phyloP scores from a whole-genome alignment of 2,329 filamentous ascomycete species.

The Alternaria postmessia region DNA sequence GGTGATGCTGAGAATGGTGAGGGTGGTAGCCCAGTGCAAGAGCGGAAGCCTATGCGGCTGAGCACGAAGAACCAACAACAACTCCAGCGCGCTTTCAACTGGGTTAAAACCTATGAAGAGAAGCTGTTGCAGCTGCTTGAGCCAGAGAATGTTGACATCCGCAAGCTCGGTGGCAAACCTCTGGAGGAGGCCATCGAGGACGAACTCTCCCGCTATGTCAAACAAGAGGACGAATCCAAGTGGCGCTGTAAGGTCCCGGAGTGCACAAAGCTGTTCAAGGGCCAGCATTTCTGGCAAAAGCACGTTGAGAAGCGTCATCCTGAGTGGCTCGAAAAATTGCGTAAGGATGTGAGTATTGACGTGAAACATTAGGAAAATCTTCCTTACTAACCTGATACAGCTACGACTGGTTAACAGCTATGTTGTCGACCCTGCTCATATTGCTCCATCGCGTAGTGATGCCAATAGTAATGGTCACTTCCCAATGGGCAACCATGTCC shows the following conservation, averaged over 20 bases:
- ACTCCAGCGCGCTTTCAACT: slow-evolving; percentile 93
- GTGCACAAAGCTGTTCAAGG: slow-evolving; percentile 96
- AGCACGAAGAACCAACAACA: slow-evolving; percentile 86
- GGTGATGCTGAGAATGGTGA: slow-evolving; percentile 71
- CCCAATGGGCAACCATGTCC: slow-evolving; percentile 77
- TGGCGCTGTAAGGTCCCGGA: slow-evolving; percentile 96
- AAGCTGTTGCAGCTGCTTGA: slow-evolving; percentile 94
- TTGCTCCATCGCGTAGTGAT: slow-evolving; percentile 90
- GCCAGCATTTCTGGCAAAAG: slow-evolving; percentile 96
- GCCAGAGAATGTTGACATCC: slow-evolving; percentile 84
- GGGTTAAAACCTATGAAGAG: slow-evolving; percentile 98
- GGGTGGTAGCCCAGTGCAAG: slow-evolving; percentile 70
- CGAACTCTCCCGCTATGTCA: slow-evolving; percentile 85
- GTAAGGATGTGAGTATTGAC: slow-evolving; percentile 75
- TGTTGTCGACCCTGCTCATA: slow-evolving; percentile 91
- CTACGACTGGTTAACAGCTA: slow-evolving; percentile 92
- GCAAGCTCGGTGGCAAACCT: slow-evolving; percentile 88
- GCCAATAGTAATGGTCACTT: slow-evolving; percentile 97
- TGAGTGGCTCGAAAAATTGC: slow-evolving; percentile 83
- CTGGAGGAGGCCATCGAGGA: slow-evolving; percentile 87
- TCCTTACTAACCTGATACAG: slow-evolving; percentile 57
- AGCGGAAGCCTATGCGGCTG: slow-evolving; percentile 71
- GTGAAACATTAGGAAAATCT: not conserved
- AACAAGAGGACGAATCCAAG: slow-evolving; percentile 97
- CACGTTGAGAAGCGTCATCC: slow-evolving; percentile 95